Percentiles rank a stretch among this genome's conserved stretches.
These are phyloP conservation scores for Apium graveolens DNA, from an alignment of 129 eudicot genomes.

Conservation along the genomic window DNA sequence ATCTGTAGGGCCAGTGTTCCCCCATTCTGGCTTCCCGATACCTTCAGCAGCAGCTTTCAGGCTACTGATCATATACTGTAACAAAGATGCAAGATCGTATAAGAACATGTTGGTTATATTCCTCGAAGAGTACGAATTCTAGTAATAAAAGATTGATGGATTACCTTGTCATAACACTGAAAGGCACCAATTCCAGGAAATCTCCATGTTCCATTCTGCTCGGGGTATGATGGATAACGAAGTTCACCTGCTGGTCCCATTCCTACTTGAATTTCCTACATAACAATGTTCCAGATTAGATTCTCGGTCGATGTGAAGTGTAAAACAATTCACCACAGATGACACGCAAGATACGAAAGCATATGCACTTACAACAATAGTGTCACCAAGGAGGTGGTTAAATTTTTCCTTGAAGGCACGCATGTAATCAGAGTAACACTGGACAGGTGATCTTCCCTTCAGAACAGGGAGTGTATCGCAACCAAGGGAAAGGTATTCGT, in stretches of 20 bases:
- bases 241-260: constrained; percentile 99
- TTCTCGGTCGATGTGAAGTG: not conserved
- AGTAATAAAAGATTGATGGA: not conserved
- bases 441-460: constrained; percentile 90
- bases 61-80: constrained; percentile 88
- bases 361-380: constrained; percentile 60
- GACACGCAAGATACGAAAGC: not conserved
- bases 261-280: constrained; percentile 97
- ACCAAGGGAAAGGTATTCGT: constrained; percentile 80
- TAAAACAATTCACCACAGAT: not conserved
- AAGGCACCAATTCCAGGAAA: constrained; percentile 99
- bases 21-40: constrained; percentile 91
- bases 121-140: not conserved
- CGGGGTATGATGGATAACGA: constrained; percentile 94
- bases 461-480: constrained; percentile 75
- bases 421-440: constrained; percentile 91
- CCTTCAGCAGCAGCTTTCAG: constrained; percentile 85
- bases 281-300: not conserved
- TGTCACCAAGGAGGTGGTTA: constrained; percentile 74
- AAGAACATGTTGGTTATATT: not conserved
- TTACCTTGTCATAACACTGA: constrained; percentile 94
- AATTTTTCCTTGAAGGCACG: constrained; percentile 70
- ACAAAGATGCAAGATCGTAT: constrained; percentile 3
- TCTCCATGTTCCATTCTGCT: constrained; percentile 82
- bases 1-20: constrained; percentile 82